phyloP scores from a whole-genome alignment of 2,329 filamentous ascomycete genomes.

The Ascochyta rabiei region DNA sequence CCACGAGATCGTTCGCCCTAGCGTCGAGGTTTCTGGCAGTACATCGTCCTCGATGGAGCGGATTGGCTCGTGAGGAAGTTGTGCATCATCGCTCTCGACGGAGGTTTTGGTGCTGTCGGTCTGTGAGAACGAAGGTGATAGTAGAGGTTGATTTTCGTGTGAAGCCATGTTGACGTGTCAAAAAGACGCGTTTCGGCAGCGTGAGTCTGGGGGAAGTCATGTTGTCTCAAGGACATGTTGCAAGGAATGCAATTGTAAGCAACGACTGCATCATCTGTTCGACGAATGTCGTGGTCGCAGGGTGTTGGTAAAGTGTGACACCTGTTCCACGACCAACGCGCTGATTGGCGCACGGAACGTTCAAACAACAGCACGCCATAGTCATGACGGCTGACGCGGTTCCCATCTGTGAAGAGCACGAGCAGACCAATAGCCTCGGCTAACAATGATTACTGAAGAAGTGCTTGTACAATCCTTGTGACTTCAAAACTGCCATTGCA shows the following conservation, averaged over 20 bases:
- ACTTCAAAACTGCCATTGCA: too few species aligned
- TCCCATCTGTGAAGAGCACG: neutral
- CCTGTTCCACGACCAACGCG: constrained; percentile 2
- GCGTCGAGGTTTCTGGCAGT: constrained; percentile 63
- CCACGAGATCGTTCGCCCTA: constrained; percentile 67
- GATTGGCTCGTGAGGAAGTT: constrained; percentile 17
- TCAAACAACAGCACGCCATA: constrained; percentile 15
- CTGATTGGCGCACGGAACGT: constrained; percentile 7
- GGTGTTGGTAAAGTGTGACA: constrained; percentile 3
- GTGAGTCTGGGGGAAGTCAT: neutral
- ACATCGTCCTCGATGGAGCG: constrained; percentile 62
- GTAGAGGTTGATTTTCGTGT: constrained; percentile 28
- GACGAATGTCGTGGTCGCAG: constrained; percentile 9
- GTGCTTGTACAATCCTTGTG: too few species aligned
- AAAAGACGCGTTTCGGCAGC: neutral
- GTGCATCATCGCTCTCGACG: constrained; percentile 23
- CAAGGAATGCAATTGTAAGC: constrained; percentile 34
- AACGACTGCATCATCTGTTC: constrained; percentile 21
- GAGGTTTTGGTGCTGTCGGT: constrained; percentile 26
- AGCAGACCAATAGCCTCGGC: neutral
- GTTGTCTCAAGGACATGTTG: neutral
- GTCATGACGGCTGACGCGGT: constrained; percentile 4
- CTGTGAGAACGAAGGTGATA: constrained; percentile 23
- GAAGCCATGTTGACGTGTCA: constrained; percentile 19
- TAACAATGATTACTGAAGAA: neutral